These are phyloP conservation scores for Aphanomyces invadans DNA, from an alignment of 352 stramenopile genomes.

Conservation along the genomic window DNA sequence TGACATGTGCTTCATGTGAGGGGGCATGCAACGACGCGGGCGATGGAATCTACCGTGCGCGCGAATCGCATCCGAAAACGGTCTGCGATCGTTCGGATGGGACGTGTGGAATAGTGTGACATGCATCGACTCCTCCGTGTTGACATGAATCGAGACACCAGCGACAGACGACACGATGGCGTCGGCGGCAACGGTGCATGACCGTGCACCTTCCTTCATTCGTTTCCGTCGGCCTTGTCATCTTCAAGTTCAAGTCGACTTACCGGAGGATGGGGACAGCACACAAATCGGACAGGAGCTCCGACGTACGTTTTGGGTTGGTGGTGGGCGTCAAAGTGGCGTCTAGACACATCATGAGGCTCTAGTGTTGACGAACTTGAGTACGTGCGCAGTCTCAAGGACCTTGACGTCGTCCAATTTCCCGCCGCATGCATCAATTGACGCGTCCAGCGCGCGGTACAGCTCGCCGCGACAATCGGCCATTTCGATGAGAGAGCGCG, in stretches of 20 bases:
- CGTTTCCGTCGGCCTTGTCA: not conserved
- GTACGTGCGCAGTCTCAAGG: not conserved
- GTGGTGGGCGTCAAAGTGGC: not conserved
- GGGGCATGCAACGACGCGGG: not conserved
- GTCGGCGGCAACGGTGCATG: not conserved
- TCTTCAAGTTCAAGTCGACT: not conserved
- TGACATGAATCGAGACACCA: constrained; percentile 30
- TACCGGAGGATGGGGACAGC: not conserved
- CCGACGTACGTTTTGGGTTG: not conserved
- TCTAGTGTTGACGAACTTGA: not conserved
- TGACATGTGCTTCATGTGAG: not conserved
- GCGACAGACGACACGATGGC: not conserved
- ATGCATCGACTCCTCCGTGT: constrained; percentile 60
- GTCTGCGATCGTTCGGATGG: constrained; percentile 48
- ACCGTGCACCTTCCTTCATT: not conserved
- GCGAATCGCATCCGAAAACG: constrained; percentile 9
- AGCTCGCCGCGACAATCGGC: not conserved
- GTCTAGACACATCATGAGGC: not conserved
- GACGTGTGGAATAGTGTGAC: constrained; percentile 76
- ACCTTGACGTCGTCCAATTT: not conserved
- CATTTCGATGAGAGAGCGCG: not conserved
- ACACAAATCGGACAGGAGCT: not conserved
- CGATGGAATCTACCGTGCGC: not conserved
- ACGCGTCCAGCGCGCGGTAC: not conserved
- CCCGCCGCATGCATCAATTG: not conserved